These are phyloP conservation scores for Talaromyces rugulosus DNA, from an alignment of 2,329 filamentous ascomycete species.

Conservation along the genomic window DNA sequence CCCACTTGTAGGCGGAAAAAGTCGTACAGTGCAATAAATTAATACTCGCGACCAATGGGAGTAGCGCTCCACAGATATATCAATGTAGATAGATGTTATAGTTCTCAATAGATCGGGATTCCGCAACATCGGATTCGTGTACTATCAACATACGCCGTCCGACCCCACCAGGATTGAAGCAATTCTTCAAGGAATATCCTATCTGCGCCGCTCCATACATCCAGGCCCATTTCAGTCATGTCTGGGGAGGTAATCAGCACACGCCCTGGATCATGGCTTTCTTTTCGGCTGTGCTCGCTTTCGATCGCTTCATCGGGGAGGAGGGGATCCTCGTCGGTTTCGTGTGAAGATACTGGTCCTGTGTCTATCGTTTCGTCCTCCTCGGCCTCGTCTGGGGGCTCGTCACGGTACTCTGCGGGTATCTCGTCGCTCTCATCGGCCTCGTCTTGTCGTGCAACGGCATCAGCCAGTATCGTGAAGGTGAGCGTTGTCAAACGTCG, in stretches of 20 bases:
- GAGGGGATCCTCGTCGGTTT: constrained; percentile 25
- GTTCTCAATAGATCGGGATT: constrained; percentile 37
- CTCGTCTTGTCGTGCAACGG: constrained; percentile 38
- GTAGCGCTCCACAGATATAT: background rate
- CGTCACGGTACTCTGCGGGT: constrained; percentile 16
- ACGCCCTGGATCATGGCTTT: constrained; percentile 12
- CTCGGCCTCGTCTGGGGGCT: constrained; percentile 15
- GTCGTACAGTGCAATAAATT: background rate
- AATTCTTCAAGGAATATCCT: constrained; percentile 44
- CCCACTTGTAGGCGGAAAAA: background rate
- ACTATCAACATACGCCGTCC: constrained; percentile 39
- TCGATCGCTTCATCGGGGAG: constrained; percentile 14
- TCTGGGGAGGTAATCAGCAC: constrained; percentile 41
- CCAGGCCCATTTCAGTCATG: constrained; percentile 46
- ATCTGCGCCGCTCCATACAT: constrained; percentile 46
- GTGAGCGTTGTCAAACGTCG: constrained; percentile 45
- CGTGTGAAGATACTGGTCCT: constrained; percentile 16
- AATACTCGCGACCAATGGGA: background rate
- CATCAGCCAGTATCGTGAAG: constrained; percentile 41
- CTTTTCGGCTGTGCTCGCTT: background rate
- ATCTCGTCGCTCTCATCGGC: constrained; percentile 14
- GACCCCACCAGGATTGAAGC: constrained; percentile 43
- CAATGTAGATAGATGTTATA: background rate
- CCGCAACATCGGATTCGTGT: constrained; percentile 46
- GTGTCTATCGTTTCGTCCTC: constrained; percentile 19